phyloP scores from a whole-genome alignment of 2,329 filamentous ascomycete genomes.

The Cladosporium sp. region DNA sequence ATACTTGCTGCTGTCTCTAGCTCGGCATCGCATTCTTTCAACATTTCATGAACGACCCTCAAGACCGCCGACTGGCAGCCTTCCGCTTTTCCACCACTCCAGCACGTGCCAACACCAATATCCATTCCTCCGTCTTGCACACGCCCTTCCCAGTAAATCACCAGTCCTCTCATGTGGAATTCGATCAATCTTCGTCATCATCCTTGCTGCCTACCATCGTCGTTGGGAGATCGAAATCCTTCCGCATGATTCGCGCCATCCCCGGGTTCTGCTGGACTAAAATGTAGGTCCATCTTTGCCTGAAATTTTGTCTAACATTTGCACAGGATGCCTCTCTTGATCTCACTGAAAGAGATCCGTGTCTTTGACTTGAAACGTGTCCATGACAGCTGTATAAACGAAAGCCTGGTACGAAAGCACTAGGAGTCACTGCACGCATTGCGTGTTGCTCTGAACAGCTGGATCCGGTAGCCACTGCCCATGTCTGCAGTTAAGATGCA shows the following conservation, averaged over 20 bases:
- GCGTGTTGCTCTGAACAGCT: no score
- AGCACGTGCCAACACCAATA: not conserved
- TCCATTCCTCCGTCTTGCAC: not conserved
- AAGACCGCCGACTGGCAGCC: slow-evolving; percentile 4
- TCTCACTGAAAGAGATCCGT: no score
- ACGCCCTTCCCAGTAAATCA: slow-evolving; percentile 1
- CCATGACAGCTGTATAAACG: no score
- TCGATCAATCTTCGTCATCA: not conserved
- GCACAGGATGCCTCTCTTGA: not conserved
- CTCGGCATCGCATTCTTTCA: slow-evolving; percentile 4
- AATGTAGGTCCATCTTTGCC: not conserved
- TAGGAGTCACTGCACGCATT: no score
- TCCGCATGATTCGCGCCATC: no score
- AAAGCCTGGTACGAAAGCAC: no score
- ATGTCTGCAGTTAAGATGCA: no score
- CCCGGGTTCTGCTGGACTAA: not conserved
- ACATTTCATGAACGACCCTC: slow-evolving; percentile 3
- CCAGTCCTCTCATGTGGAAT: not conserved
- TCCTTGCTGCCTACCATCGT: no score
- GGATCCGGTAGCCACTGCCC: no score
- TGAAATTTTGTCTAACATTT: not conserved
- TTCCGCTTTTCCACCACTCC: not conserved
- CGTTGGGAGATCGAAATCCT: no score
- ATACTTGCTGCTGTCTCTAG: not conserved
- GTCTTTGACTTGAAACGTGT: no score